phyloP scores from a whole-genome alignment of 2,329 filamentous ascomycete species.

The Epicoccum nigrum region DNA sequence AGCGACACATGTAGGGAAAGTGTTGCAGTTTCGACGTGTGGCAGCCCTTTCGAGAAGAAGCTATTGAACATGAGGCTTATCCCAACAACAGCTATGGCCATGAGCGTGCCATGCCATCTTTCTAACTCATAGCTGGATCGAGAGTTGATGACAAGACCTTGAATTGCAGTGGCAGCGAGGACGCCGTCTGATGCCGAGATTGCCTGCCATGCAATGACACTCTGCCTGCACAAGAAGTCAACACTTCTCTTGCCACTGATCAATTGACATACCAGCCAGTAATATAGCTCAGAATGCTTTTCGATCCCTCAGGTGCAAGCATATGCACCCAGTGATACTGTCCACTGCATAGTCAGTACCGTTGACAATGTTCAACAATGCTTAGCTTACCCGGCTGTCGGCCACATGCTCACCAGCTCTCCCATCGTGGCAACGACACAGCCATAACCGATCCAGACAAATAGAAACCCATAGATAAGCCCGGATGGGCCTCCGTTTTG shows the following conservation, averaged over 20 bases:
- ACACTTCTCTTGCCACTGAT: background rate
- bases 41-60: slow-evolving; percentile 49
- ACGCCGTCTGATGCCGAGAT: slow-evolving; percentile 25
- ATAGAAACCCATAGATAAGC: slow-evolving; percentile 24
- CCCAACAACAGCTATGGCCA: slow-evolving; percentile 20
- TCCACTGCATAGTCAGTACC: background rate
- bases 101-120: background rate
- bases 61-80: slow-evolving; percentile 45
- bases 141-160: slow-evolving; percentile 39
- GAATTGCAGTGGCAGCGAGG: slow-evolving; percentile 21
- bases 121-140: slow-evolving; percentile 13
- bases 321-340: slow-evolving; percentile 41
- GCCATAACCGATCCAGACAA: slow-evolving; percentile 22
- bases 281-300: slow-evolving; percentile 3
- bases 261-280: background rate
- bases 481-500: slow-evolving; percentile 23
- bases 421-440: slow-evolving; percentile 22
- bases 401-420: slow-evolving; percentile 15
- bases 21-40: background rate
- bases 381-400: background rate
- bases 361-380: background rate
- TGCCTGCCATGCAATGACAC: slow-evolving; percentile 45
- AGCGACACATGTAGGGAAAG: slow-evolving; percentile 44
- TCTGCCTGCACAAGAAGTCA: slow-evolving; percentile 42
- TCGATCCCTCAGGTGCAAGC: slow-evolving; percentile 37